A percentile compares a stretch with the other conserved stretches of the same genome.
Conservation (phyloP, 2,329 filamentous ascomycete species). For the Cladophialophora chaetospira region DNA sequence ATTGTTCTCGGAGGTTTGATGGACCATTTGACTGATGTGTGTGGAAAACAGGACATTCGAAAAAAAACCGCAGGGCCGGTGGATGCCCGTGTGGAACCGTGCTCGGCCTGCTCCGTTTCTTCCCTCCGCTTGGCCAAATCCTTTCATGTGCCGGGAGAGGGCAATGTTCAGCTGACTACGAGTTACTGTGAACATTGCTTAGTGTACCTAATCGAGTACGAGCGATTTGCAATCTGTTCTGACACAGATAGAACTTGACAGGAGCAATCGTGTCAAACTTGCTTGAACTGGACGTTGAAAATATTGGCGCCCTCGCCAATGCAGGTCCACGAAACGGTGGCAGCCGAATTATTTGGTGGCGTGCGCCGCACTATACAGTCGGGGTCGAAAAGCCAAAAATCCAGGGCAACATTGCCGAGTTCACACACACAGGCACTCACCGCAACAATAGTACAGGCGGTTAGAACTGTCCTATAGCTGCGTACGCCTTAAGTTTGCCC, state of each 20-base stretch:
- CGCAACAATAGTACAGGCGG: no score
- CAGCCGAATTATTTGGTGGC: not conserved
- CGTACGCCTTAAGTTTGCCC: no score
- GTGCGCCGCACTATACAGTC: no score
- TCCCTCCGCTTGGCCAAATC: not conserved
- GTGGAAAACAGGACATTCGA: not conserved
- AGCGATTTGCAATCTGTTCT: not conserved
- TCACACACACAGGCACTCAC: no score
- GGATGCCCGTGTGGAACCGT: not conserved
- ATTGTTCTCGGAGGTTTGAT: not conserved
- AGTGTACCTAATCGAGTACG: not conserved
- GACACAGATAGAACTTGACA: not conserved
- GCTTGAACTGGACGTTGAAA: no score
- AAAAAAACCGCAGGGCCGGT: not conserved
- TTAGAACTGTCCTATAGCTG: no score
- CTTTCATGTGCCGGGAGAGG: not conserved
- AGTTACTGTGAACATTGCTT: not conserved
- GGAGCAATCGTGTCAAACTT: no score
- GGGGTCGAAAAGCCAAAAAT: no score
- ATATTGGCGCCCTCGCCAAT: slow-evolving; percentile 6
- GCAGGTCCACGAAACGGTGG: slow-evolving; percentile 6
- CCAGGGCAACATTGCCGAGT: no score
- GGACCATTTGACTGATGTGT: not conserved
- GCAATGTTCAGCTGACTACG: not conserved
- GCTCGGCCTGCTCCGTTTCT: not conserved